Conservation (phyloP, 2,329 filamentous ascomycete species). For the Talaromyces albobiverticillius region DNA sequence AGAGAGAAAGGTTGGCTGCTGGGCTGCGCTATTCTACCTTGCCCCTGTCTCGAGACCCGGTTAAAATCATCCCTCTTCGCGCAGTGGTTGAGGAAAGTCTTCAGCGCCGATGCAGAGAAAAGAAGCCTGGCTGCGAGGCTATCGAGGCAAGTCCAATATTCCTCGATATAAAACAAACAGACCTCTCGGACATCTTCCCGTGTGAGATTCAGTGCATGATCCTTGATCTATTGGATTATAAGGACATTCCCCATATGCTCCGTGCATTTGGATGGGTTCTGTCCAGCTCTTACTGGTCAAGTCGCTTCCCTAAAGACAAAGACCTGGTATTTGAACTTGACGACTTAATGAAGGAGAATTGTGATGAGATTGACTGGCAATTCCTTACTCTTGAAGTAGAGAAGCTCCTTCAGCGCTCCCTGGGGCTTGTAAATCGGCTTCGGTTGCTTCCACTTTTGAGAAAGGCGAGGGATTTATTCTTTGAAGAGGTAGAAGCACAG, state of each 20-base stretch:
- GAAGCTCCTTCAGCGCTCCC: constrained; percentile 2
- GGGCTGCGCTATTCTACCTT: no score
- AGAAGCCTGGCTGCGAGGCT: neutral
- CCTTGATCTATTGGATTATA: constrained; percentile 7
- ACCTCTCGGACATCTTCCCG: constrained; percentile 18
- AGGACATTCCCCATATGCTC: constrained; percentile 1
- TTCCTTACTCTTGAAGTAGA: constrained; percentile 11
- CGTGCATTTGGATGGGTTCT: constrained; percentile 9
- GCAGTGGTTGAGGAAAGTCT: constrained; percentile 10
- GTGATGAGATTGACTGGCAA: constrained; percentile 7
- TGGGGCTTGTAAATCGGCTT: constrained; percentile 7
- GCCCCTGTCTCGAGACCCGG: no score
- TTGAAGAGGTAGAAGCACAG: constrained; percentile 1
- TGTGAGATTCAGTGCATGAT: constrained; percentile 24
- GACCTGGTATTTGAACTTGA: constrained; percentile 6
- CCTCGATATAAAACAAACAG: constrained; percentile 1
- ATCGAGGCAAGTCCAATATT: constrained; percentile 1
- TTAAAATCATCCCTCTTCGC: constrained; percentile 10
- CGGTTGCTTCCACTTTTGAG: constrained; percentile 8
- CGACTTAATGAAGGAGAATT: neutral
- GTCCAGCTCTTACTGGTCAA: constrained; percentile 3
- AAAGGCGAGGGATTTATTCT: constrained; percentile 1
- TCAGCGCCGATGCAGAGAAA: constrained; percentile 6
- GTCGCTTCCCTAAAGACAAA: constrained; percentile 4
- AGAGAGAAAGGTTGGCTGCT: no score